Conservation (phyloP, 1,139 yeast species). For the Taphrina flavorubra region DNA sequence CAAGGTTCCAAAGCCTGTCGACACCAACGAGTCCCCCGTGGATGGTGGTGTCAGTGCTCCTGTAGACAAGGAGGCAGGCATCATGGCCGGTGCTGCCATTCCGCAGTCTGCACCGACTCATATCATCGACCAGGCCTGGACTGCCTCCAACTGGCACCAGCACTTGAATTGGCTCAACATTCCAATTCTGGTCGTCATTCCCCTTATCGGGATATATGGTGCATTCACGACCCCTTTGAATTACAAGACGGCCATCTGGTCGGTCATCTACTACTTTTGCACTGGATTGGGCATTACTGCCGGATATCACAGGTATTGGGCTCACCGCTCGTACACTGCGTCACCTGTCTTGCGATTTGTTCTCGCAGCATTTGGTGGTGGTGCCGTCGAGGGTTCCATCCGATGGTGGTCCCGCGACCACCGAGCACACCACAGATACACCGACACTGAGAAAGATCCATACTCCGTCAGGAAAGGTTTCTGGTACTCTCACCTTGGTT, state of each 20-base stretch:
- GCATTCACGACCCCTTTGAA: constrained; percentile 66
- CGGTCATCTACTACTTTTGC: constrained; percentile 66
- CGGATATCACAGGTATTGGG: constrained; percentile 86
- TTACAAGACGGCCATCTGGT: constrained; percentile 64
- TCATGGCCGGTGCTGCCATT: constrained; percentile 35
- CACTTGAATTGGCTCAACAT: constrained; percentile 95
- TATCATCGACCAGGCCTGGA: constrained; percentile 93
- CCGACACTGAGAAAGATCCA: constrained; percentile 96
- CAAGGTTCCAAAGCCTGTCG: constrained; percentile 39
- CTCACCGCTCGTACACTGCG: constrained; percentile 88
- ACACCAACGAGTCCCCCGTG: constrained; percentile 33
- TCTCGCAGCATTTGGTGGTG: constrained; percentile 87
- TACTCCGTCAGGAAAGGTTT: constrained; percentile 95
- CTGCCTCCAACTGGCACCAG: constrained; percentile 76
- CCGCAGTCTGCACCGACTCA: constrained; percentile 49
- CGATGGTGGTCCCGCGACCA: constrained; percentile 99
- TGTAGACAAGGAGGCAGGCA: constrained; percentile 35
- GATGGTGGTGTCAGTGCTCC: constrained; percentile 39
- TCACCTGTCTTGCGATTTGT: constrained; percentile 70
- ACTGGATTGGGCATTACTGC: constrained; percentile 94
- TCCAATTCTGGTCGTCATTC: constrained; percentile 74
- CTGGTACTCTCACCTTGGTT: constrained; percentile 95
- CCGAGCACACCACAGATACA: constrained; percentile 95
- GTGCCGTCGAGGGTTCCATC: constrained; percentile 94
- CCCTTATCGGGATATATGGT: constrained; percentile 64